phyloP scores from a whole-genome alignment of 2,329 filamentous ascomycete genomes.

The Fusarium decemcellulare region DNA sequence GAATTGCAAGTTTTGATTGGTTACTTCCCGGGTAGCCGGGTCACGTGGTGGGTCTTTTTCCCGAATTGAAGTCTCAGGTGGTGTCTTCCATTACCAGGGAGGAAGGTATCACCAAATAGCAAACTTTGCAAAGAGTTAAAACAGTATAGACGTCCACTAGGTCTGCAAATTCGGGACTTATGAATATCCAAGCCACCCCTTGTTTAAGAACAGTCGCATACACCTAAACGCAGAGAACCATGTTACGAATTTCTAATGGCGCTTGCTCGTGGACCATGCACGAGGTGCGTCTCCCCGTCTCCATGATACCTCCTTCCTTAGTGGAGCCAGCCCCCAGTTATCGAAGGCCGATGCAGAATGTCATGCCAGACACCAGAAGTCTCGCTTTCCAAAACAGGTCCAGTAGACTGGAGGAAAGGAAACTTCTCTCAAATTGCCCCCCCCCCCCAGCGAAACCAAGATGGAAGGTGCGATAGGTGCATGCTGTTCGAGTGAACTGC shows the following conservation, averaged over 20 bases:
- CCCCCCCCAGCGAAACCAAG: neutral
- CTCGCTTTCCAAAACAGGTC: neutral
- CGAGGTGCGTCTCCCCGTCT: neutral
- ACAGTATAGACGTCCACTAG: neutral
- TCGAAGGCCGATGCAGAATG: neutral
- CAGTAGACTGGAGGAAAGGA: neutral
- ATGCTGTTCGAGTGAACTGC: neutral
- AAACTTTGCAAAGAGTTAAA: neutral
- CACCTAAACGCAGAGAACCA: neutral
- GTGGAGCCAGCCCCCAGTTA: constrained; percentile 10
- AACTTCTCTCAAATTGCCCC: neutral
- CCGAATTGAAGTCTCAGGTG: constrained; percentile 6
- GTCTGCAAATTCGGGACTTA: too few species aligned
- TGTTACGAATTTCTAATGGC: neutral
- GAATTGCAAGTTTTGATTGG: constrained; percentile 22
- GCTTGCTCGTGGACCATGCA: constrained; percentile 4
- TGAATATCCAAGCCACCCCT: too few species aligned
- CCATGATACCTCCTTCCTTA: neutral
- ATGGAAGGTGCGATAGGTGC: neutral
- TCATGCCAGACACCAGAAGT: neutral
- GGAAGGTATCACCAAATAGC: constrained; percentile 6
- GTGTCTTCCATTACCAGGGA: neutral
- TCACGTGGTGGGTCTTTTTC: constrained; percentile 23
- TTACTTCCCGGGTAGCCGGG: accelerated
- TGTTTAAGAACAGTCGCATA: too few species aligned